Evolutionary conservation across 441 rosid species (phyloP), one percentile per base, ranked within the genome.

Genomic region (Syzygium syzygioides): DNA sequence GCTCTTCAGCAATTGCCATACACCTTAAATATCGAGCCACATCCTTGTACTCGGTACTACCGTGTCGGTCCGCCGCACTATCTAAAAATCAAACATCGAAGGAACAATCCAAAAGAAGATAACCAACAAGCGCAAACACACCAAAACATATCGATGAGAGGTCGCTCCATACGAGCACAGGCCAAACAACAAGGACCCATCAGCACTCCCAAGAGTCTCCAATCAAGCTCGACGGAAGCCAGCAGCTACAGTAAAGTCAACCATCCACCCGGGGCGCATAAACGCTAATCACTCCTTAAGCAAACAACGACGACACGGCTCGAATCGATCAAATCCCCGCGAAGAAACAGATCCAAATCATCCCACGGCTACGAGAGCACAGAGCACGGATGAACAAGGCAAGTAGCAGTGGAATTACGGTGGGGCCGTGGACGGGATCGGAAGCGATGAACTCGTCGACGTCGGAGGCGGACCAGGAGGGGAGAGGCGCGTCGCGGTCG

Each of bases 391-490:
- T 45, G 48, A 45, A 45, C 48, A 45, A 7, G 9, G 48, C 50
- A 7, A 25, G 59, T 5, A 14, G 23, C 17, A 41, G 85, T 6
- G 26, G 10, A 50, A 52, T 91, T 95, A 98, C 99, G 79, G 92
- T 66, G 90, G 98, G 96, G 90, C 99, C 99, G 89, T 97, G 94
- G 56, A 93, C 89, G 26, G 98, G 95, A 95, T 98, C 99, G 57
- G 98, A 93, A 86, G 97, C 97, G 25, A 97, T 95, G 94, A 97
- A 97, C 7, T 94, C 94, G 0, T 95, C 93, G 53, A 98, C 97
- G 87, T 98, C 99, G 64, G 98, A 92, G 88, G 92, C 87, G 54
- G 98, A 96, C 99, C 99, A 98, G 55, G 95, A 90, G 68, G 98
- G 98, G 79, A 95, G 95, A 62, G 97, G 95, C 25, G 87, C 86